Evolutionary conservation across 495 filamentous ascomycete species (phyloP).

Genomic region (Neurospora sp.): DNA sequence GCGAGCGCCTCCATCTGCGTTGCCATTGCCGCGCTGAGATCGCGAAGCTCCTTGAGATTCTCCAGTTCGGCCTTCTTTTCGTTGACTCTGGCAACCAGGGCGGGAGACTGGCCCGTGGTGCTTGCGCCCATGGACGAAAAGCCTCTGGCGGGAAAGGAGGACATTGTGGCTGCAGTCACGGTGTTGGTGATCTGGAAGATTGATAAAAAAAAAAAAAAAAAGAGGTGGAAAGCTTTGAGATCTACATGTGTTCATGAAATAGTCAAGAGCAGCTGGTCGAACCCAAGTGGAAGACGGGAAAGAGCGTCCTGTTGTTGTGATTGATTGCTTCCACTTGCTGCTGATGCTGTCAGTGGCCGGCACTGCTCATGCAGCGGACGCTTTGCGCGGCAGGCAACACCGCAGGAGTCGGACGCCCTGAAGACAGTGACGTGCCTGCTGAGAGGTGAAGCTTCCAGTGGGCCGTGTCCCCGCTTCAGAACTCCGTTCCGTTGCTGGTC

Average conservation of each 20-base stretch:
- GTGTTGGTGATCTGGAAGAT: not conserved
- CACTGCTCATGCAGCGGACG: not conserved
- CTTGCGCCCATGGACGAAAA: constrained; percentile 45
- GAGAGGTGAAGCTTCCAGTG: constrained; percentile 4
- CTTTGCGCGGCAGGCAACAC: not conserved
- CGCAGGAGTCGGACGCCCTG: not conserved
- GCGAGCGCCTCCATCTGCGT: constrained; percentile 86
- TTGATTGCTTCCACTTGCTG: not conserved
- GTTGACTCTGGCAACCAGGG: constrained; percentile 74
- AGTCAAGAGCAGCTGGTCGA: not conserved
- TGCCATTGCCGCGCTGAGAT: constrained; percentile 78
- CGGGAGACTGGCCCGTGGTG: constrained; percentile 61
- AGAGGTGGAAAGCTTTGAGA: not conserved
- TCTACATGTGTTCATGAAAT: not conserved
- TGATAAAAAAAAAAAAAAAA: not conserved
- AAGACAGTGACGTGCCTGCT: not conserved
- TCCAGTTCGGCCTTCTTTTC: constrained; percentile 93
- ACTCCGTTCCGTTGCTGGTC: constrained; percentile 7
- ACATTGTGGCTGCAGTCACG: constrained; percentile 15
- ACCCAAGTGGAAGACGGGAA: not conserved
- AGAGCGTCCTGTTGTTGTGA: not conserved
- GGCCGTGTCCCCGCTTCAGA: not conserved
- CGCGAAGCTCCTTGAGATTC: constrained; percentile 74
- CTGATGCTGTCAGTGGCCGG: not conserved
- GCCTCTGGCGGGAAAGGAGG: constrained; percentile 37